A percentile compares a stretch with the other conserved stretches of the same genome.
These are phyloP conservation scores for Xylaria scruposa DNA, from an alignment of 495 filamentous ascomycete species.

Conservation along the genomic window DNA sequence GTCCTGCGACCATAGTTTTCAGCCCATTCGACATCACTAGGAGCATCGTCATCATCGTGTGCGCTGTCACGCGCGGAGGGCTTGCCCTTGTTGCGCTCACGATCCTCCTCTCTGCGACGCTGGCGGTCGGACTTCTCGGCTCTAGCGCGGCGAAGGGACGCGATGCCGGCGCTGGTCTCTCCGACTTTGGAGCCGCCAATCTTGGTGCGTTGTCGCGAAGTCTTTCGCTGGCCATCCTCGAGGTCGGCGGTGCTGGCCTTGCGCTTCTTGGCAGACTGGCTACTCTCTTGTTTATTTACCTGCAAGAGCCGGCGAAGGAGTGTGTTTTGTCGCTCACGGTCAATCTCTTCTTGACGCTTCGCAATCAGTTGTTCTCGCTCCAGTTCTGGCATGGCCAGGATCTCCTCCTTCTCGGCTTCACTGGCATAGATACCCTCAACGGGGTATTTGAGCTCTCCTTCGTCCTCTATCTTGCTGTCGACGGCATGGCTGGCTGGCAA, in stretches of 20 bases:
- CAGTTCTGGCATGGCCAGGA: constrained; percentile 87
- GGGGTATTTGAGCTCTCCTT: constrained; percentile 75
- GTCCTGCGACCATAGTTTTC: constrained; percentile 46
- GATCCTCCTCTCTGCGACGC: constrained; percentile 72
- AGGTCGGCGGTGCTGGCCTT: constrained; percentile 77
- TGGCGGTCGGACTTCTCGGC: constrained; percentile 83
- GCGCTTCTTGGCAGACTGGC: constrained; percentile 68
- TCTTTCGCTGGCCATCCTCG: constrained; percentile 76
- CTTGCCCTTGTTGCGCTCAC: constrained; percentile 63
- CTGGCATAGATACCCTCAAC: constrained; percentile 87
- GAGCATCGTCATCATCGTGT: constrained; percentile 59
- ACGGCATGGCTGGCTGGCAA: constrained; percentile 42
- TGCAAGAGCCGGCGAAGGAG: constrained; percentile 75
- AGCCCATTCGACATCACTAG: constrained; percentile 82
- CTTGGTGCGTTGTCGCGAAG: constrained; percentile 79
- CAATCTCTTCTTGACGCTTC: constrained; percentile 81
- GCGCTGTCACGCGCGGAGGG: constrained; percentile 51
- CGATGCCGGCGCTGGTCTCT: constrained; percentile 76
- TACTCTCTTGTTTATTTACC: constrained; percentile 48
- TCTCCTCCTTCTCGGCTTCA: constrained; percentile 77
- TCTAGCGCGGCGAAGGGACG: constrained; percentile 81
- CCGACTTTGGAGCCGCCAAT: constrained; percentile 79
- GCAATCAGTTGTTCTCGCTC: constrained; percentile 89
- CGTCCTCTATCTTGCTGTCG: constrained; percentile 59
- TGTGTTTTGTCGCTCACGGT: constrained; percentile 79